Conservation (phyloP, 257 asterid species). For the Verbascum thapsus region DNA sequence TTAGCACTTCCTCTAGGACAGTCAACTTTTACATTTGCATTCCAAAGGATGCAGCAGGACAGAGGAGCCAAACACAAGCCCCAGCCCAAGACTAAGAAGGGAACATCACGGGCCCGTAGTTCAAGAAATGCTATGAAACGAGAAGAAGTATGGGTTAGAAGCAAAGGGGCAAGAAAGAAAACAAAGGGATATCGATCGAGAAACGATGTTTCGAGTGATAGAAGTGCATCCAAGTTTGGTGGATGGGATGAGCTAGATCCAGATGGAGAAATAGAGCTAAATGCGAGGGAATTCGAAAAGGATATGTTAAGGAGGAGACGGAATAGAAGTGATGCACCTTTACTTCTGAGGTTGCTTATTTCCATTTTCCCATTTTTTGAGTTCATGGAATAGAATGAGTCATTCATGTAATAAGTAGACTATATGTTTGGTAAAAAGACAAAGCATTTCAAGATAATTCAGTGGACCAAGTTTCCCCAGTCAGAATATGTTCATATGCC, state of each 20-base stretch:
- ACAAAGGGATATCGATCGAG: conserved; percentile 46
- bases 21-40: conserved; percentile 67
- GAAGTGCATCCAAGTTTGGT: conserved; percentile 41
- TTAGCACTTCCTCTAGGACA: conserved; percentile 66
- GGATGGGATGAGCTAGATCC: conserved; percentile 94
- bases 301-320: conserved; percentile 26
- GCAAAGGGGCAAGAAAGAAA: conserved; percentile 30
- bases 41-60: conserved; percentile 39
- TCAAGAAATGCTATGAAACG: conserved; percentile 39
- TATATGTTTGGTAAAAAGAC: too few species aligned
- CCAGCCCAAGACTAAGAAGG: conserved; percentile 38
- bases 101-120: conserved; percentile 36
- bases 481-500: too few species aligned
- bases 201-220: conserved; percentile 28
- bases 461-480: too few species aligned
- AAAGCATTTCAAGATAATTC: too few species aligned
- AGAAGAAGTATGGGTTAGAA: conserved; percentile 29
- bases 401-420: too few species aligned
- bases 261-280: conserved; percentile 34
- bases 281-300: conserved; percentile 35
- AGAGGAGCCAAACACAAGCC: conserved; percentile 23
- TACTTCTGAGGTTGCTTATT: conserved; percentile 63
- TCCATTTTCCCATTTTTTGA: conserved; percentile 64
- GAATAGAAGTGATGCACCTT: conserved; percentile 43
- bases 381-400: conserved; percentile 63